phyloP scores from a whole-genome alignment of 2,329 filamentous ascomycete species.

The Aspergillus terreus region DNA sequence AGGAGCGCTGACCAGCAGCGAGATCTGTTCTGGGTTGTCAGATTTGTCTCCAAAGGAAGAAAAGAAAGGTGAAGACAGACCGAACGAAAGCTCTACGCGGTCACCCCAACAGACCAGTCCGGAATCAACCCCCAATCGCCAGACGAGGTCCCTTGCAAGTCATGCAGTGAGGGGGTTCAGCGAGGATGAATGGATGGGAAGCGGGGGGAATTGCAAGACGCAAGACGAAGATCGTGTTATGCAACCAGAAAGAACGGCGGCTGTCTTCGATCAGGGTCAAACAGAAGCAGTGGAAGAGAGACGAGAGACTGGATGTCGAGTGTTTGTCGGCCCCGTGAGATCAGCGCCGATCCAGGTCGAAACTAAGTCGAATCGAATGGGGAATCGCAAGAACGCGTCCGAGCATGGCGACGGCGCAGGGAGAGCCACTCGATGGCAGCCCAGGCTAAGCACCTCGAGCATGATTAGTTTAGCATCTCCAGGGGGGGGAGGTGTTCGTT shows the following conservation, averaged over 20 bases:
- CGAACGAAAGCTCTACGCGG: too few relatives aligned
- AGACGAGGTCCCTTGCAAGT: constrained; percentile 2
- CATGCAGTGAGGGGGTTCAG: constrained; percentile 4
- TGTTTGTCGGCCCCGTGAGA: constrained; percentile 5
- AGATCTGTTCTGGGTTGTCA: too few relatives aligned
- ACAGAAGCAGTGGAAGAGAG: too few relatives aligned
- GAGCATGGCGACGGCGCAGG: neutral
- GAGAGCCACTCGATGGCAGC: neutral
- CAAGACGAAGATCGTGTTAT: constrained; percentile 2
- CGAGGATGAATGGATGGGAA: constrained; percentile 4
- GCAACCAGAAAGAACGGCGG: constrained; percentile 1
- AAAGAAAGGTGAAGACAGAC: neutral
- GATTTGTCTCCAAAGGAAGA: too few relatives aligned
- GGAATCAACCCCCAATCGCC: constrained; percentile 1
- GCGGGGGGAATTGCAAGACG: constrained; percentile 1
- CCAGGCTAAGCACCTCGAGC: constrained; percentile 7
- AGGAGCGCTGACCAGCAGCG: constrained; percentile 7
- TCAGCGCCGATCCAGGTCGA: constrained; percentile 11
- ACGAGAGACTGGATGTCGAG: neutral
- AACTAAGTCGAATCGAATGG: constrained; percentile 8
- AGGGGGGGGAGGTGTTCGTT: constrained; percentile 28
- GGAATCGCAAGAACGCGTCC: constrained; percentile 5
- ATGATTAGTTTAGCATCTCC: constrained; percentile 13
- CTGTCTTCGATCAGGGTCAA: neutral
- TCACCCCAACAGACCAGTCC: neutral